Conservation (phyloP, 805 yeast genomes). For the Suhomyces sp. region DNA sequence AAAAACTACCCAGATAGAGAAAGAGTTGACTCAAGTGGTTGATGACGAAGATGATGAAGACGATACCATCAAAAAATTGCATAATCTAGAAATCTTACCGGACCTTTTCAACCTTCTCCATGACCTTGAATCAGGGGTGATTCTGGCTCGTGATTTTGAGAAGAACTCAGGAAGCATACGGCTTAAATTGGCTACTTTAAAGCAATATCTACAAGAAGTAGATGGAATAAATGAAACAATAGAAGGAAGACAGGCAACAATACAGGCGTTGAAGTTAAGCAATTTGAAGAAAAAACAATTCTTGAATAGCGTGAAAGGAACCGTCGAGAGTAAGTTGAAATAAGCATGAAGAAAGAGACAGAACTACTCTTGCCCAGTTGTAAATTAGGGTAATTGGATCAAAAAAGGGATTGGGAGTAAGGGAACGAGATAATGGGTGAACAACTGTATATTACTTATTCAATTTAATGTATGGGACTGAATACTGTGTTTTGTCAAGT, state of each 20-base stretch:
- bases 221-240: conserved; percentile 47
- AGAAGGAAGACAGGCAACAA: conserved; percentile 31
- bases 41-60: conserved; percentile 6
- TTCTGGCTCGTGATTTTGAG: conserved; percentile 43
- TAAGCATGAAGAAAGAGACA: too few species aligned
- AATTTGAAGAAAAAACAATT: conserved; percentile 27
- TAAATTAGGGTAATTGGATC: too few species aligned
- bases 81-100: conserved; percentile 35
- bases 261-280: conserved; percentile 32
- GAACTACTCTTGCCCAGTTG: too few species aligned
- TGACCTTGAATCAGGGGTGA: conserved; percentile 33
- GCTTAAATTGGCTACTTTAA: conserved; percentile 37
- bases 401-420: too few species aligned
- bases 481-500: too few species aligned
- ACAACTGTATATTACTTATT: too few species aligned
- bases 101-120: conserved; percentile 37
- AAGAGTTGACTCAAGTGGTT: too few species aligned
- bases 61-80: conserved; percentile 21
- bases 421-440: too few species aligned
- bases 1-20: too few species aligned
- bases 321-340: conserved; percentile 12
- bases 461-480: too few species aligned
- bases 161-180: conserved; percentile 47
- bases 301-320: conserved; percentile 15
- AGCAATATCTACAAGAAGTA: conserved; percentile 36